phyloP scores from a whole-genome alignment of 1,284 basidiomycete species.

The Neolentinus lepideus region DNA sequence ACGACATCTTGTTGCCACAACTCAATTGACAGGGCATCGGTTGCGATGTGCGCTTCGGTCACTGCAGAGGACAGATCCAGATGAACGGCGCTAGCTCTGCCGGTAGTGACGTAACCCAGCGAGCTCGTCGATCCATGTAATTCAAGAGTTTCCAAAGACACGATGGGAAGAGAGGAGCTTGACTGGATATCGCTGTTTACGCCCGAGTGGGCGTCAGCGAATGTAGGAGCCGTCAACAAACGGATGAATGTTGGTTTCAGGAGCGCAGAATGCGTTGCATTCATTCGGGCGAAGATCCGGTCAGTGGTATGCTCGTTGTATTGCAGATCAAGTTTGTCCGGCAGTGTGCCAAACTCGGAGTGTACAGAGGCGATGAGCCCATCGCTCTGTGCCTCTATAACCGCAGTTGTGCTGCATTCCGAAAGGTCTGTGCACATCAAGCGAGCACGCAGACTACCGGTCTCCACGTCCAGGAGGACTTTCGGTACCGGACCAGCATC shows the following conservation, averaged over 20 bases:
- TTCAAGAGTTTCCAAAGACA: constrained; percentile 53
- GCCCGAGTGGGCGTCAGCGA: constrained; percentile 5
- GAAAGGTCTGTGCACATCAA: constrained; percentile 36
- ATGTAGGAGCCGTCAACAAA: constrained; percentile 24
- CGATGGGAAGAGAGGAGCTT: constrained; percentile 22
- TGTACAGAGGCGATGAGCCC: constrained; percentile 15
- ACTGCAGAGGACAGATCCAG: constrained; percentile 45
- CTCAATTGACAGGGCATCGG: constrained; percentile 63
- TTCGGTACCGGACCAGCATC: constrained; percentile 38
- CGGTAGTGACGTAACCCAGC: constrained; percentile 41
- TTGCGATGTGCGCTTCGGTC: constrained; percentile 40
- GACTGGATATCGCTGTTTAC: not conserved
- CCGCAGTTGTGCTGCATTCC: constrained; percentile 32
- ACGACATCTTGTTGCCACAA: constrained; percentile 68
- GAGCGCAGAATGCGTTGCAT: constrained; percentile 22
- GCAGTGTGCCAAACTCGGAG: constrained; percentile 16
- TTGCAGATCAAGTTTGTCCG: constrained; percentile 10
- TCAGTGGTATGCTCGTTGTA: not conserved
- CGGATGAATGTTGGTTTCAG: constrained; percentile 40
- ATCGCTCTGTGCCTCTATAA: constrained; percentile 32
- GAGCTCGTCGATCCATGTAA: constrained; percentile 33
- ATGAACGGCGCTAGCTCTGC: constrained; percentile 33
- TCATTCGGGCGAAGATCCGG: not conserved
- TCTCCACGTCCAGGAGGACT: constrained; percentile 36
- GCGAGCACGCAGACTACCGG: constrained; percentile 39